Evolutionary conservation across 2,329 filamentous ascomycete species (phyloP).

Genomic region (Botrytis tulipae): DNA sequence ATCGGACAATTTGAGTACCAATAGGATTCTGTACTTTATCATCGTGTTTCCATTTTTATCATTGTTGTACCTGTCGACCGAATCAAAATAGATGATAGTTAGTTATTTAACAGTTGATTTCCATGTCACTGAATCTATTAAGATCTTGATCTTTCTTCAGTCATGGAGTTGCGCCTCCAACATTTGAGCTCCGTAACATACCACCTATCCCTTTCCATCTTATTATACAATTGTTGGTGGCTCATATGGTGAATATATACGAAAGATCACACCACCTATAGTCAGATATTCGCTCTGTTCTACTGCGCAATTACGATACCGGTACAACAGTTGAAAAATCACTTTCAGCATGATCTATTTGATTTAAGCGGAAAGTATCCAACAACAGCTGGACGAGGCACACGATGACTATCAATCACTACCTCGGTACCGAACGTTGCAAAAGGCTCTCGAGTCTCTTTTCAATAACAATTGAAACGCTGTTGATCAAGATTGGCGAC

Average conservation of each 20-base stretch:
- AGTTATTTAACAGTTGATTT: not conserved
- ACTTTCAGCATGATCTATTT: not conserved
- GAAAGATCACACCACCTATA: not conserved
- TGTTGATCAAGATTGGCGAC: not conserved
- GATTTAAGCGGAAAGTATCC: not conserved
- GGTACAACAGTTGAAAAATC: not conserved
- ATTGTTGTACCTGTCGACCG: not conserved
- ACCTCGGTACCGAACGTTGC: too few species aligned
- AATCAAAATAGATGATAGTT: not conserved
- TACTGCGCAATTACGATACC: not conserved
- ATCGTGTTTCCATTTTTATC: not conserved
- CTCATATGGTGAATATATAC: not conserved
- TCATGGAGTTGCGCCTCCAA: not conserved
- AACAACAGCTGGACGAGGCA: not conserved
- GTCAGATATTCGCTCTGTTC: not conserved
- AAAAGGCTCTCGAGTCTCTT: not conserved
- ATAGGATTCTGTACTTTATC: not conserved
- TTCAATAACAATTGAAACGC: not conserved
- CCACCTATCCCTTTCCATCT: not conserved
- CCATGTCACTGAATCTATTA: not conserved
- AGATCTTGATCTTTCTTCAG: not conserved
- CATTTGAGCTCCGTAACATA: not conserved
- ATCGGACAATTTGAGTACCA: not conserved
- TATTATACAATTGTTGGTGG: not conserved
- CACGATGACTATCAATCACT: not conserved